These are phyloP conservation scores for Erodium trifolium DNA, from an alignment of 441 rosid genomes.

Conservation along the genomic window DNA sequence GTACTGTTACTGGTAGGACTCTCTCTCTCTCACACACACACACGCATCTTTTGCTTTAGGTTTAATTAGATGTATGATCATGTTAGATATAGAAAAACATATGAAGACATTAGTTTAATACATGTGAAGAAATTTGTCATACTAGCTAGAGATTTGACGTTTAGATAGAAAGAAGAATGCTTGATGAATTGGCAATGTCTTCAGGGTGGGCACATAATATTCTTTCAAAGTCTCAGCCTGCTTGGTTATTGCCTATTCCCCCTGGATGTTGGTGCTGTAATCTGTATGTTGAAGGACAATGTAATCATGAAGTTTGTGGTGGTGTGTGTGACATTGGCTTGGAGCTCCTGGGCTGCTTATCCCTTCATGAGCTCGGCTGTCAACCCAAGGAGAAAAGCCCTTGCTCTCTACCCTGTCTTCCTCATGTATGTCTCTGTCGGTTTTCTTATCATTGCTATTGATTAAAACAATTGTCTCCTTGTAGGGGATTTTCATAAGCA, in stretches of 20 bases:
- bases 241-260: conserved; percentile 94
- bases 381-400: conserved; percentile 78
- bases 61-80: not conserved
- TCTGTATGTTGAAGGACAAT: conserved; percentile 76
- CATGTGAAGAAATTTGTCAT: not conserved
- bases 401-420: conserved; percentile 81
- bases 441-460: conserved; percentile 79
- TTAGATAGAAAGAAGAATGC: not conserved
- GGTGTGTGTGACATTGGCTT: conserved; percentile 73
- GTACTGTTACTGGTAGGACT: conserved; percentile 74
- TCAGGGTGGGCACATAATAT: conserved; percentile 93
- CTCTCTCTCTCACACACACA: not conserved
- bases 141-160: not conserved
- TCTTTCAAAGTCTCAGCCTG: conserved; percentile 87
- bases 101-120: not conserved
- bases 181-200: conserved; percentile 10
- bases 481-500: not conserved
- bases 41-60: not conserved
- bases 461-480: conserved; percentile 25
- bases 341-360: conserved; percentile 99
- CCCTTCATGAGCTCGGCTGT: conserved; percentile 96
- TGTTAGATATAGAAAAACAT: not conserved
- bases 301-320: conserved; percentile 65
- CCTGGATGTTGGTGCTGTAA: conserved; percentile 70
- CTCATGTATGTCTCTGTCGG: conserved; percentile 93